phyloP scores from a whole-genome alignment of 495 filamentous ascomycete species.

The Talaromyces trachyspermus region DNA sequence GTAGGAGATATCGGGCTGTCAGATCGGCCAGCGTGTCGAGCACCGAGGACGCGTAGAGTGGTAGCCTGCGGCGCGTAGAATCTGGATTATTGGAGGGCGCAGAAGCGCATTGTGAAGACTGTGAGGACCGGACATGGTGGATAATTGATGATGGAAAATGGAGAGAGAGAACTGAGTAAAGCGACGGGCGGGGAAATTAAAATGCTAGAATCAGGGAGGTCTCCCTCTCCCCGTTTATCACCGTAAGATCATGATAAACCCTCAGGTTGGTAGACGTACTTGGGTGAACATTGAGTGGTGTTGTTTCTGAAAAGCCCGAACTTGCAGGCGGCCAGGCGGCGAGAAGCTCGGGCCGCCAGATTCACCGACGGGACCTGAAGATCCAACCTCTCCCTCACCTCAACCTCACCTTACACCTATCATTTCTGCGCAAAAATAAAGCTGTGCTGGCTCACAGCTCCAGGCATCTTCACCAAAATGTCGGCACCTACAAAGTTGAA shows the following conservation, averaged over 20 bases:
- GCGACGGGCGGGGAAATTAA: background rate
- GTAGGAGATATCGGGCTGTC: slow-evolving; percentile 61
- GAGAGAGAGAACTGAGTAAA: background rate
- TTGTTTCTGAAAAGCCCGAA: no score
- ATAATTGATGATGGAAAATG: background rate
- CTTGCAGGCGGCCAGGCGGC: background rate
- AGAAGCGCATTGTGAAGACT: slow-evolving; percentile 68
- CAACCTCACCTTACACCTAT: background rate
- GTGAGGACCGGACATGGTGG: slow-evolving; percentile 29
- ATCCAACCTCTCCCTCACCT: background rate
- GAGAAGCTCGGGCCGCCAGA: slow-evolving; percentile 7
- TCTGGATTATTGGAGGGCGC: slow-evolving; percentile 73
- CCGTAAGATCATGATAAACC: slow-evolving; percentile 1
- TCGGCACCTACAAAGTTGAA: slow-evolving; percentile 29
- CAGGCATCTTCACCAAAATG: slow-evolving; percentile 27
- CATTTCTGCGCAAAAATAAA: background rate
- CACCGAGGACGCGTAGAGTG: slow-evolving; percentile 63
- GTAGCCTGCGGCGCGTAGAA: slow-evolving; percentile 81
- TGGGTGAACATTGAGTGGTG: no score
- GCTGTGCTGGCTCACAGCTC: no score
- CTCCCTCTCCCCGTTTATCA: slow-evolving; percentile 6
- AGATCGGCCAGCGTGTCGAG: slow-evolving; percentile 74
- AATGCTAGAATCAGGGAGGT: background rate
- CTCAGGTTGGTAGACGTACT: no score
- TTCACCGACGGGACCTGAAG: slow-evolving; percentile 1